phyloP scores from a whole-genome alignment of 1,139 yeast species.

The Scheffersomyces segobiensis region DNA sequence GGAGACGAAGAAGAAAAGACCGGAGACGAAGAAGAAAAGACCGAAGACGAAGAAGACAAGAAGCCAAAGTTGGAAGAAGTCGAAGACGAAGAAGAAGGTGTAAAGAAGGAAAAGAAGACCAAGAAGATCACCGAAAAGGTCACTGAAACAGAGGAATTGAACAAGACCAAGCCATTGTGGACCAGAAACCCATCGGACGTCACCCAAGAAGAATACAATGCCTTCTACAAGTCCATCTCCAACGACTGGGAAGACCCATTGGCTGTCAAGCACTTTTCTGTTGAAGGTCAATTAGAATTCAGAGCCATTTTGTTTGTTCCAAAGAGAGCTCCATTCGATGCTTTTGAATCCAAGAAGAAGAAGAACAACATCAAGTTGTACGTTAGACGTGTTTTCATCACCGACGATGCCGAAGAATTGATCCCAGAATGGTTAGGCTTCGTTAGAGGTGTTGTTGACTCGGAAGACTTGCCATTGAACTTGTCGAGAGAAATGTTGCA shows the following conservation, averaged over 20 bases:
- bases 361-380: conserved; percentile 98
- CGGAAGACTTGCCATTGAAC: conserved; percentile 99
- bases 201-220: conserved; percentile 97
- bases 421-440: conserved; percentile 99
- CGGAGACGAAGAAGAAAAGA: conserved; percentile 55
- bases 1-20: conserved; percentile 51
- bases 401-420: conserved; percentile 98
- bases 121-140: conserved; percentile 84
- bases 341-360: conserved; percentile 98
- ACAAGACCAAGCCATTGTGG: conserved; percentile 99
- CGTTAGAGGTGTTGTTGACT: conserved; percentile 99
- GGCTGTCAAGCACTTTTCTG: conserved; percentile 99
- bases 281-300: conserved; percentile 99
- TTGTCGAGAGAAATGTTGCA: conserved; percentile 99
- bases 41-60: conserved; percentile 60
- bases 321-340: conserved; percentile 98
- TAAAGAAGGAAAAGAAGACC: conserved; percentile 69
- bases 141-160: conserved; percentile 92
- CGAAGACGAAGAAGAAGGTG: conserved; percentile 67
- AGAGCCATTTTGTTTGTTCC: conserved; percentile 97
- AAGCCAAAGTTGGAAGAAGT: conserved; percentile 58
- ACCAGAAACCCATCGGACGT: conserved; percentile 98
- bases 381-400: conserved; percentile 99
- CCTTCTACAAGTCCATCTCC: conserved; percentile 98
- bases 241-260: conserved; percentile 99